Percentiles rank a stretch among this genome's conserved stretches.
These are phyloP conservation scores for Drechslerella coelobrocha DNA, from an alignment of 2,329 filamentous ascomycete genomes.

Conservation along the genomic window DNA sequence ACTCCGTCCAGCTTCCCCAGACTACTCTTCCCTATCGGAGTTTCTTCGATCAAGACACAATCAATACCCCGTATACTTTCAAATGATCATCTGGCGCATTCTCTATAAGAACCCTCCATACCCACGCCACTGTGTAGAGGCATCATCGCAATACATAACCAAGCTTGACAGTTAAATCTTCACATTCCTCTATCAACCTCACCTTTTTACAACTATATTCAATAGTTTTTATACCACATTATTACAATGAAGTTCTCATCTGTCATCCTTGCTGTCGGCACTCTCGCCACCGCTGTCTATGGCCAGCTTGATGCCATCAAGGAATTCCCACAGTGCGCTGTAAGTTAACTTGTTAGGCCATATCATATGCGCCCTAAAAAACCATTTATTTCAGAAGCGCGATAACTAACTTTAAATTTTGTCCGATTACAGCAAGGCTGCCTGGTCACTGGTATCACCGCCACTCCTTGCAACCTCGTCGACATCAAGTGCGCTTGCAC, in stretches of 20 bases:
- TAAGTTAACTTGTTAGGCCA: constrained; percentile 40
- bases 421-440: constrained; percentile 48
- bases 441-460: constrained; percentile 29
- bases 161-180: too few species aligned
- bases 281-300: constrained; percentile 49
- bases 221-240: constrained; percentile 16
- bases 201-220: constrained; percentile 15
- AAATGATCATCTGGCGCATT: background rate
- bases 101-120: constrained; percentile 43
- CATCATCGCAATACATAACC: too few species aligned
- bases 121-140: constrained; percentile 43
- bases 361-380: background rate
- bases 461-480: constrained; percentile 44
- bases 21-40: constrained; percentile 27
- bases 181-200: constrained; percentile 24
- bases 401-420: constrained; percentile 10
- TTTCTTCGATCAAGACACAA: background rate
- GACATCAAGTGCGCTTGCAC: constrained; percentile 52
- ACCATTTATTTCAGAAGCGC: background rate
- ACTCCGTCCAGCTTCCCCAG: constrained; percentile 37
- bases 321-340: constrained; percentile 52
- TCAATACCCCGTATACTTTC: constrained; percentile 18
- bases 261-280: constrained; percentile 47
- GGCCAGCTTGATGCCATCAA: constrained; percentile 39
- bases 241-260: constrained; percentile 53